Evolutionary conservation across 352 stramenopile species (phyloP).

Genomic region (Hyaloperonospora brassicae): DNA sequence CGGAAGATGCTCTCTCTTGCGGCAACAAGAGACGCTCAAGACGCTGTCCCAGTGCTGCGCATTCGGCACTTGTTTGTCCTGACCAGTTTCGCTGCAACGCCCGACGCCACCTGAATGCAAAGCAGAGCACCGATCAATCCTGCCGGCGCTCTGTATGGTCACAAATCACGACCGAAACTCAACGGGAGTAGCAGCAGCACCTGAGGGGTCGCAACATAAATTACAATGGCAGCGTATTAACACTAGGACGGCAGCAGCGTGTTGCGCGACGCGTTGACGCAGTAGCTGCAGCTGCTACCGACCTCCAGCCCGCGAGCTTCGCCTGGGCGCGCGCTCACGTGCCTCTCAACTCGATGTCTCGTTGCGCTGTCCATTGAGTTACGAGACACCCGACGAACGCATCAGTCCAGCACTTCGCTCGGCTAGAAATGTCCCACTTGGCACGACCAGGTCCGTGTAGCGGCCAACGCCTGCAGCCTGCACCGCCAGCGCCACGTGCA

Average conservation of each 20-base stretch:
- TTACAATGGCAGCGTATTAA: constrained; percentile 33
- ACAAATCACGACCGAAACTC: constrained; percentile 1
- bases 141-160: not conserved
- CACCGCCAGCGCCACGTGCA: constrained; percentile 59
- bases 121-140: constrained; percentile 1
- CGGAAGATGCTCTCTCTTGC: no score
- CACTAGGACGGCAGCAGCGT: constrained; percentile 18
- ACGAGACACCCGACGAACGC: constrained; percentile 41
- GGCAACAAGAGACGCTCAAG: no score
- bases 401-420: constrained; percentile 44
- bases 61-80: constrained; percentile 6
- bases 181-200: constrained; percentile 6
- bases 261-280: constrained; percentile 8
- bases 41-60: no score
- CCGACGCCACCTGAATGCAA: constrained; percentile 11
- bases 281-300: constrained; percentile 12
- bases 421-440: constrained; percentile 55
- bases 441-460: constrained; percentile 64
- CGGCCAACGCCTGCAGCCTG: constrained; percentile 42
- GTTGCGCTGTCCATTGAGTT: constrained; percentile 16
- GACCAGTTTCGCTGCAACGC: constrained; percentile 16
- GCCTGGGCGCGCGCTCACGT: constrained; percentile 8
- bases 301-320: constrained; percentile 1
- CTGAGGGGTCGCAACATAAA: constrained; percentile 33
- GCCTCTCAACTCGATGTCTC: constrained; percentile 13